A percentile compares a stretch with the other conserved stretches of the same genome.
phyloP scores from a whole-genome alignment of 1,284 basidiomycete species.

The Ceratobasidium sp. region DNA sequence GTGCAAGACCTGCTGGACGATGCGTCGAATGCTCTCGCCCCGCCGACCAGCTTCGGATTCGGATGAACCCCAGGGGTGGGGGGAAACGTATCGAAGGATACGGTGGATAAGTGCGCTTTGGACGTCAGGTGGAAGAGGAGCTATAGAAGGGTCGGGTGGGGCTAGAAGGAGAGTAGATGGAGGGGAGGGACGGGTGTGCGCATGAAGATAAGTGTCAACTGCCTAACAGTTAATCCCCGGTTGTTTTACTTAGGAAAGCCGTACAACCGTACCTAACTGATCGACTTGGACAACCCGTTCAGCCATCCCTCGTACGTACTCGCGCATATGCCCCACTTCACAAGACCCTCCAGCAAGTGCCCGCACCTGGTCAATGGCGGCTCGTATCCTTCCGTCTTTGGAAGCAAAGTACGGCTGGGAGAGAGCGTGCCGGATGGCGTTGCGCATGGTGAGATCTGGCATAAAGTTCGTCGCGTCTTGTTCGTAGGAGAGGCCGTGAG shows the following conservation, averaged over 20 bases:
- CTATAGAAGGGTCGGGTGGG: slow-evolving; percentile 43
- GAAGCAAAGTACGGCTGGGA: background rate
- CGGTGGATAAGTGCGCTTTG: slow-evolving; percentile 66
- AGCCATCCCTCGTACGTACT: slow-evolving; percentile 26
- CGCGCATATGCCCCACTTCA: slow-evolving; percentile 15
- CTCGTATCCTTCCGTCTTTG: background rate
- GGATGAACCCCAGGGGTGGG: slow-evolving; percentile 75
- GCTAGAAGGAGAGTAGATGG: slow-evolving; percentile 65
- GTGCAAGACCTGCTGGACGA: slow-evolving; percentile 61
- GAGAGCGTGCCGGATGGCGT: slow-evolving; percentile 68
- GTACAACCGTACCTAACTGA: slow-evolving; percentile 23
- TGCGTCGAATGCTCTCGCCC: slow-evolving; percentile 58
- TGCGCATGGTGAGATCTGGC: slow-evolving; percentile 72
- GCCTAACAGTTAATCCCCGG: background rate
- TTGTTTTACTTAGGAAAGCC: slow-evolving; percentile 1
- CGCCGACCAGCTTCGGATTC: slow-evolving; percentile 68
- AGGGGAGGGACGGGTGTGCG: slow-evolving; percentile 59
- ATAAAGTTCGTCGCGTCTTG: slow-evolving; percentile 77
- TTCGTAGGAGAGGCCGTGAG: slow-evolving; percentile 67
- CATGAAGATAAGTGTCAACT: slow-evolving; percentile 59
- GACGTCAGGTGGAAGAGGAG: slow-evolving; percentile 49
- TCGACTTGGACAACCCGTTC: slow-evolving; percentile 24
- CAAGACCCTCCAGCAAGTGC: background rate
- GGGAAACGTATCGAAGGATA: slow-evolving; percentile 73
- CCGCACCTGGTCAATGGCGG: slow-evolving; percentile 10